A percentile compares a stretch with the other conserved stretches of the same genome.
Evolutionary conservation across 176 grass and related monocot species (phyloP).

Genomic region (Pontederia paniculata): DNA sequence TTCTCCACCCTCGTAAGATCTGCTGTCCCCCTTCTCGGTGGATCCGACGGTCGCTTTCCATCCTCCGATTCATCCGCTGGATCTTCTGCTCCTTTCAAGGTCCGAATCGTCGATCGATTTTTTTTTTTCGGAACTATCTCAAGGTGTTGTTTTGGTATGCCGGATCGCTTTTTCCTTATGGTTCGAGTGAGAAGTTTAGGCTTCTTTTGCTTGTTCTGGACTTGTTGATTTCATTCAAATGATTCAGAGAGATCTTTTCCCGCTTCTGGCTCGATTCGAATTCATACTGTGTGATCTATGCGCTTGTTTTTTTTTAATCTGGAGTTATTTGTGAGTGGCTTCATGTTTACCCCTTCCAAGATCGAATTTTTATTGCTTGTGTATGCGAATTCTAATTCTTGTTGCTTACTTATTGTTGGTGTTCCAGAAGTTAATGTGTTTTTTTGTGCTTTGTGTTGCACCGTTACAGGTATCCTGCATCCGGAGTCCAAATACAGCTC

Average conservation of each 20-base stretch:
- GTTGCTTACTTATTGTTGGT: background rate
- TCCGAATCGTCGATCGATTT: background rate
- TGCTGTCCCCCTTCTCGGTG: conserved; percentile 20
- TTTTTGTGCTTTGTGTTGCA: background rate
- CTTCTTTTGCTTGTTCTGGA: too few relatives aligned
- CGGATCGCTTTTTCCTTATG: background rate
- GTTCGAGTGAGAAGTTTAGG: background rate
- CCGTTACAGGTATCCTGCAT: conserved; percentile 17
- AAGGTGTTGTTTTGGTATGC: too few relatives aligned
- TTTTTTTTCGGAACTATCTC: too few relatives aligned
- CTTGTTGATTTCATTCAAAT: too few relatives aligned
- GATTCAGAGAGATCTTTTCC: too few relatives aligned
- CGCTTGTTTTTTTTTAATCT: too few relatives aligned
- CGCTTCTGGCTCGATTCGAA: too few relatives aligned
- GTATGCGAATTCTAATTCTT: too few relatives aligned
- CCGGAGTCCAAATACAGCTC: conserved; percentile 15
- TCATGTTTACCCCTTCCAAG: too few relatives aligned
- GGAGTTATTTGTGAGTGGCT: too few relatives aligned
- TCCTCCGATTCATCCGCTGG: background rate
- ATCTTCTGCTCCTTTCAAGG: conserved; percentile 30
- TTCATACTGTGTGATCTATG: too few relatives aligned
- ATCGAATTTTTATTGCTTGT: too few relatives aligned
- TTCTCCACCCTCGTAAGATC: conserved; percentile 38
- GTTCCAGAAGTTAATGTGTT: background rate
- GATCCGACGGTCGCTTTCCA: conserved; percentile 30